Evolutionary conservation across 164 flowering plant species (phyloP), one percentile per base, ranked within the genome.

Genomic region (Aristolochia californica): DNA sequence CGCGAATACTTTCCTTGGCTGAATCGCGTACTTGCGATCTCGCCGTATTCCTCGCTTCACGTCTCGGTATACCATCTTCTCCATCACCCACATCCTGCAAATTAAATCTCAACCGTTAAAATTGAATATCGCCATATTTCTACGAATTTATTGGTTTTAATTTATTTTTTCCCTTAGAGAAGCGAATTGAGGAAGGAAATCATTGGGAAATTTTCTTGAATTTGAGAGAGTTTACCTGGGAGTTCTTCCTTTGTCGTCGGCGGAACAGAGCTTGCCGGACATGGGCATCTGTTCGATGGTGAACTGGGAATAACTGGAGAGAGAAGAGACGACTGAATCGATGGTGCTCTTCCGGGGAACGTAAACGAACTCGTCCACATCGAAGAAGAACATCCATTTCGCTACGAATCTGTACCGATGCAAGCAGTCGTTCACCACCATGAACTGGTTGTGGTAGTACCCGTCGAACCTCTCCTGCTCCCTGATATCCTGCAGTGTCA

Each of bases 21-120:
- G 97, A 30, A 89, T 73, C 1, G 87, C 99, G 43, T 94, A 94
- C 58, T 94, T 94, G 0, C 96, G 72, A 68, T 94, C 96, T 71
- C 95, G 79, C 62, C 97, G 70, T 9, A 77, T 68, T 10, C 87
- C 93, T 60, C 62, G 78, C 75, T 80, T 84, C 68, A 77, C 79
- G 20, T 93, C 90, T 58, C 62, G 81, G 72, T 77, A 93, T 30
- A 87, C 88, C 45, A 93, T 76, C 73, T 93, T 93, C 83, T 93
- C 97, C 28, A 93, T 73, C 25, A 91, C 99, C 99, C 99, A 93
- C 75, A 76, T 79, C 86, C 99, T 89, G 51, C n/a, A n/a, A n/a
- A n/a, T n/a, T n/a, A n/a, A n/a, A n/a, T n/a, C n/a, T n/a, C n/a
- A n/a, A n/a, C n/a, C n/a, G n/a, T n/a, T n/a, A n/a, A n/a, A n/a